Evolutionary conservation across 495 filamentous ascomycete species (phyloP).

Genomic region (Penicillium canescens): DNA sequence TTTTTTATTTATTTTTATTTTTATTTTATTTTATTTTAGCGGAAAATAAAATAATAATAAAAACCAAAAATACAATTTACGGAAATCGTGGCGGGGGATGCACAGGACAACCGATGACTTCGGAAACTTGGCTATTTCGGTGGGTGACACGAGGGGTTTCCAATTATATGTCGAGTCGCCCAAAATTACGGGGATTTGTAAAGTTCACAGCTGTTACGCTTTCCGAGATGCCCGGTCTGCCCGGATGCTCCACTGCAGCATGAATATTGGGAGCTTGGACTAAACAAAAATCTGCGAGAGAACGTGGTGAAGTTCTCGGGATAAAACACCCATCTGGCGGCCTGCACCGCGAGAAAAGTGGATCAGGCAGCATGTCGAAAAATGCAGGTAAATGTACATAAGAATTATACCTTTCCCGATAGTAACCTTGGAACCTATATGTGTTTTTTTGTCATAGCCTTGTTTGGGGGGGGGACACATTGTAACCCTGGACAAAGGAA

Average conservation of each 20-base stretch:
- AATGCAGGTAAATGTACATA: constrained; percentile 7
- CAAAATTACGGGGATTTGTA: too few relatives aligned
- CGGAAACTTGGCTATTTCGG: constrained; percentile 7
- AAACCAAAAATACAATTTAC: constrained; percentile 6
- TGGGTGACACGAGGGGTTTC: too few relatives aligned
- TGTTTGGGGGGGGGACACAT: not conserved
- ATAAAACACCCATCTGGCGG: constrained; percentile 34
- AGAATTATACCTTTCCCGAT: not conserved
- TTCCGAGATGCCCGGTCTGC: constrained; percentile 19
- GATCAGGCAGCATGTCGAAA: constrained; percentile 16
- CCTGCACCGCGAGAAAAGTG: constrained; percentile 33
- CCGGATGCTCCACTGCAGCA: too few relatives aligned
- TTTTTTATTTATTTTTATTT: constrained; percentile 9
- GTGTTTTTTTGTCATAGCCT: not conserved
- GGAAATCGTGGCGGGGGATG: constrained; percentile 37
- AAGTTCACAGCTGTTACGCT: not conserved
- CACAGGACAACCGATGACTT: constrained; percentile 17
- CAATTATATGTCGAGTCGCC: too few relatives aligned
- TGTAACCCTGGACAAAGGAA: constrained; percentile 1
- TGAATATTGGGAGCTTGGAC: too few relatives aligned
- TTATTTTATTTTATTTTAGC: not conserved
- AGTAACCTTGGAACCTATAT: not conserved
- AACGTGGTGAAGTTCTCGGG: constrained; percentile 13
- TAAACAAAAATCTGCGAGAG: not conserved
- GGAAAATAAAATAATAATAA: not conserved